Evolutionary conservation across 306 rosid species (phyloP), one percentile per base, ranked within the genome.

Genomic region (Pueraria montana): DNA sequence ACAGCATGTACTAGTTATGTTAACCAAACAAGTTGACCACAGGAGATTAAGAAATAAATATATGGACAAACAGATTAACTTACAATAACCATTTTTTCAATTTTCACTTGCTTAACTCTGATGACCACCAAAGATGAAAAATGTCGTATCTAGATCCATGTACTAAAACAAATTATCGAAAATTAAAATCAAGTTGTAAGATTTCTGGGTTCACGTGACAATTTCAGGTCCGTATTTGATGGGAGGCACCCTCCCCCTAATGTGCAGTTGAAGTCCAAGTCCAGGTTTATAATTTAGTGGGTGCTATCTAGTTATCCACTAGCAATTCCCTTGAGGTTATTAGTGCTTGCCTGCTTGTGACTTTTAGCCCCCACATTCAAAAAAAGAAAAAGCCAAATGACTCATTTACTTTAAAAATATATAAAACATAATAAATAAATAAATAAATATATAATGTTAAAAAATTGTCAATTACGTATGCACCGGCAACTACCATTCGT

Each of bases 111-210:
- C 10, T n/a, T 50, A 36, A 32, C 4, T 30, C 18, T 21, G 43
- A 48, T 34, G 80, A 45, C 1, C 93, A 27, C 90, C 97, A 24
- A 90, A 94, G 89, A 87, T 34, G 40, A 34, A 34, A 34, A 24
- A n/a, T 16, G 36, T 8, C 55, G 27, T 13, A 24, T 38, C 10
- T 27, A 30, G 48, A 11, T 43, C 7, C 21, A 63, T 11, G 17
- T 6, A 49, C 56, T 16, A 16, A 73, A 11, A 63, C 34, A 63
- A 50, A 23, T 11, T 4, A 62, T 42, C 11, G 11, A 14, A 11
- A 52, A 34, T 53, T 34, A 53, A 62, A 59, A 6, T 62, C 40
- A 26, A 2, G 20, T 12, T 62, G 65, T 10, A 23, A 58, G 65
- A 59, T 24, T 56, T 55, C 1, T 9, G 38, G 66, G 66, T 23